Base-by-base conservation (phyloP, 2,329 filamentous ascomycete species). In the Exophiala aquamarina region DNA sequence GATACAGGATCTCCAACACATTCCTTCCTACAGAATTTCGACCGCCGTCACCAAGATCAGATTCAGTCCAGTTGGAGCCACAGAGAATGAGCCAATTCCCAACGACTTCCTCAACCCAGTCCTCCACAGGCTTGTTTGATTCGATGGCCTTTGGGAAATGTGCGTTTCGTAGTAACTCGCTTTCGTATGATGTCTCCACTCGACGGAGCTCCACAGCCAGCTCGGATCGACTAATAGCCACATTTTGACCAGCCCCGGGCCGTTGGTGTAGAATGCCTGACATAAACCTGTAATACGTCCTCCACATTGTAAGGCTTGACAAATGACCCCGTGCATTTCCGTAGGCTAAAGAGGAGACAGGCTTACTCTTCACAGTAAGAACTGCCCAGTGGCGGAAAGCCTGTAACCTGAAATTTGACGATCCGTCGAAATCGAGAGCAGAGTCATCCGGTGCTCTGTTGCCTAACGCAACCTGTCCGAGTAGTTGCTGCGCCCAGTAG, bases 101-200 rank as follows among this genome's bases (percentile, higher is more conserved):
- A 62, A 95, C 84, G 8, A 89, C 86, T 44, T 85, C 78, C 54
- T 87, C 80, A 15, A 90, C 83, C 76, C 93, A 97, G 7, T 74
- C 72, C 64, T 97, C 92, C 2, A 97, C 81, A 62, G 92, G 87
- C 35, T 79, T 73, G 48, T 91, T 89, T 41, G 81, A 77, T 60
- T 93, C 83, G 33, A 87, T 85, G 1, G 93, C 91, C 58, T 83
- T 86, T 0, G 93, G 93, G 59, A 98, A 98, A 20, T 78, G 76
- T 0, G 87, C 87, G 63, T 94, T 89, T 47, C 78, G 79, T 3
- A 96, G 75, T 19, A 98, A 72, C 3, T 93, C 73, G 13, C 77
- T 77, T 66, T 96, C 90, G 63, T 94, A 97, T 7, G 84, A 79
- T 2, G 79, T 69, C 66, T 97, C 89, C 8, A 91, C 84, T 41